Conservation (phyloP, 1,284 basidiomycete species). For the Fomitopsis betulina region DNA sequence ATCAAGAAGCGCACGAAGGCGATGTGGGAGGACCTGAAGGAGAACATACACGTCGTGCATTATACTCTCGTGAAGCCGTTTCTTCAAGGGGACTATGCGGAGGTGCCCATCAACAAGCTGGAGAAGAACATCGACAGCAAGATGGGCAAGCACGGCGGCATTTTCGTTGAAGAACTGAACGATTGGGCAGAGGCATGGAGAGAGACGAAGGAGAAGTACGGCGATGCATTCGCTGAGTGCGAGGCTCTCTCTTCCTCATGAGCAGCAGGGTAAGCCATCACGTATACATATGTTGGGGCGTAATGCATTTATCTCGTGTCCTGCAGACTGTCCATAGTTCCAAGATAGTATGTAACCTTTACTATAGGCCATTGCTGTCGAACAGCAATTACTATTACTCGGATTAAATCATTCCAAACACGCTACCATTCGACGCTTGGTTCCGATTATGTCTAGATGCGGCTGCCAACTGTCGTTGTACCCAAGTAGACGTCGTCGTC, state of each 20-base stretch:
- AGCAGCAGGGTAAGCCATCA: neutral
- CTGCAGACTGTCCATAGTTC: too few relatives aligned
- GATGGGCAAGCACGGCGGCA: slow-evolving; percentile 10
- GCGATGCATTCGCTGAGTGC: slow-evolving; percentile 15
- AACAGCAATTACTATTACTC: too few relatives aligned
- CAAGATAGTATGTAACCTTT: too few relatives aligned
- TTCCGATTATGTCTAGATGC: too few relatives aligned
- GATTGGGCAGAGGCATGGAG: slow-evolving; percentile 31
- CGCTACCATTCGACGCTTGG: too few relatives aligned
- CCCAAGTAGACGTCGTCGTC: too few relatives aligned
- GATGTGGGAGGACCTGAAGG: slow-evolving; percentile 33
- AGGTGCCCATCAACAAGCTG: slow-evolving; percentile 18
- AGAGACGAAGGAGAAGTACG: slow-evolving; percentile 21
- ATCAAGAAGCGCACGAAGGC: slow-evolving; percentile 32
- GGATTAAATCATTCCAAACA: too few relatives aligned
- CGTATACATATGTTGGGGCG: too few relatives aligned
- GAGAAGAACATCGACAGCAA: slow-evolving; percentile 14
- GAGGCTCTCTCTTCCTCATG: neutral
- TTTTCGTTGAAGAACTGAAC: slow-evolving; percentile 25
- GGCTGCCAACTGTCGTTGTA: too few relatives aligned
- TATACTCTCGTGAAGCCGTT: slow-evolving; percentile 41
- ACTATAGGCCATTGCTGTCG: too few relatives aligned
- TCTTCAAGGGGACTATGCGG: slow-evolving; percentile 20
- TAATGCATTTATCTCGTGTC: too few relatives aligned
- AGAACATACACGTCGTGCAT: slow-evolving; percentile 36